Conservation (phyloP, 2,329 filamentous ascomycete species). For the Claviceps lovelessii region DNA sequence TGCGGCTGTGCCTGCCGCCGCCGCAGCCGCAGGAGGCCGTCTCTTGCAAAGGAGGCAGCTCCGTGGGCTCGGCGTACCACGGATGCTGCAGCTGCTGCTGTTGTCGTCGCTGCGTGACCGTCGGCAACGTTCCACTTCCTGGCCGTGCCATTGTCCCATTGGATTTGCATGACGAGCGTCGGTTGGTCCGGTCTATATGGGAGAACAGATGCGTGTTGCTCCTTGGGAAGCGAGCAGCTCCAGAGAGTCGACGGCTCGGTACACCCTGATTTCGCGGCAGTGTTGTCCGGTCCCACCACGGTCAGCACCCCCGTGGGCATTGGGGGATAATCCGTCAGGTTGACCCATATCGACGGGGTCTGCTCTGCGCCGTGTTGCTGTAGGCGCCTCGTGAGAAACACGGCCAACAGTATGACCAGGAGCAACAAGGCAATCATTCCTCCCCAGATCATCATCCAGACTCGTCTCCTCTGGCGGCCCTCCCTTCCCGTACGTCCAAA, state of each 20-base stretch:
- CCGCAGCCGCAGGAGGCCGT: constrained; percentile 10
- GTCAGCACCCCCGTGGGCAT: constrained; percentile 75
- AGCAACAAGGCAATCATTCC: constrained; percentile 40
- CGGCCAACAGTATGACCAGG: constrained; percentile 42
- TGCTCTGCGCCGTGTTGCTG: constrained; percentile 7
- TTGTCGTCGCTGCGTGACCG: constrained; percentile 16
- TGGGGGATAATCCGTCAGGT: constrained; percentile 71
- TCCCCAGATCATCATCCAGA: constrained; percentile 39
- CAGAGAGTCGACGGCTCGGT: constrained; percentile 60
- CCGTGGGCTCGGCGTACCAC: constrained; percentile 14
- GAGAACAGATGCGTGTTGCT: constrained; percentile 49
- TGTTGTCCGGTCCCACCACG: constrained; percentile 57
- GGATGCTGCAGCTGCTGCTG: constrained; percentile 13
- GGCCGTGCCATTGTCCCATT: constrained; percentile 48
- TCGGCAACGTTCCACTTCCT: constrained; percentile 35
- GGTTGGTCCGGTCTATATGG: constrained; percentile 56
- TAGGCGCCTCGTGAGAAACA: constrained; percentile 30
- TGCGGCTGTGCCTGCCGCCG: constrained; percentile 5
- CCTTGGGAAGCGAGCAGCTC: constrained; percentile 76
- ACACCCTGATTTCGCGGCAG: constrained; percentile 51
- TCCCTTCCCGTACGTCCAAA: constrained; percentile 50
- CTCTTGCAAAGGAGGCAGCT: constrained; percentile 12
- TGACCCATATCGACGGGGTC: constrained; percentile 54
- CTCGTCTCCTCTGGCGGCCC: constrained; percentile 46
- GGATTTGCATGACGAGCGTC: constrained; percentile 66